Conservation (phyloP, 352 stramenopile genomes). For the Sclerospora graminicola region DNA sequence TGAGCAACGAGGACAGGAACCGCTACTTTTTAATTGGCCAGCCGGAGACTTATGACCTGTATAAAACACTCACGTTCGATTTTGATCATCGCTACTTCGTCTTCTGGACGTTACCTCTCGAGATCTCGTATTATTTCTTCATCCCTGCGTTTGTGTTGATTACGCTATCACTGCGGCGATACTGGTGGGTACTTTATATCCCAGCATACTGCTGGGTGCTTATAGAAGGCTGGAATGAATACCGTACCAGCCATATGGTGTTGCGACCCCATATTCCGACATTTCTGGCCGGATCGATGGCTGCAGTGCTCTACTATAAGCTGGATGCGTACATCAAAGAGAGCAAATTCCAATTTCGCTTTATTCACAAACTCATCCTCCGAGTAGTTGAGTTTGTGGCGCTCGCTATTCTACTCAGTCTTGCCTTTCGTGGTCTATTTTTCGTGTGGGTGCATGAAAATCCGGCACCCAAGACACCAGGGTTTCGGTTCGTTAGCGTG, state of each 20-base stretch:
- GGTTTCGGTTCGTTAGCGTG: slow-evolving; percentile 27
- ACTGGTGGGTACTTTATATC: slow-evolving; percentile 26
- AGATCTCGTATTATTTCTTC: slow-evolving; percentile 46
- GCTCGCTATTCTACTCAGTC: slow-evolving; percentile 22
- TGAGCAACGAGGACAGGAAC: slow-evolving; percentile 18
- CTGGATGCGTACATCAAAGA: slow-evolving; percentile 19
- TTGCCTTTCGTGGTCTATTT: slow-evolving; percentile 22
- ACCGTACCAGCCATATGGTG: slow-evolving; percentile 13
- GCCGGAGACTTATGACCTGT: slow-evolving; percentile 18
- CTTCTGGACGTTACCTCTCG: slow-evolving; percentile 39
- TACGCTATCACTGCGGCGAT: slow-evolving; percentile 11
- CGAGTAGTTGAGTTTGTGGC: slow-evolving; percentile 13
- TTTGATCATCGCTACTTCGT: slow-evolving; percentile 32
- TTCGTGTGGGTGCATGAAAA: slow-evolving; percentile 35
- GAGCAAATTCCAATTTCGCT: slow-evolving; percentile 18
- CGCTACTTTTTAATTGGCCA: slow-evolving; percentile 22
- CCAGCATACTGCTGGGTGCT: slow-evolving; percentile 24
- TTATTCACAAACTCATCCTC: slow-evolving; percentile 9
- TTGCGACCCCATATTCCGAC: slow-evolving; percentile 23
- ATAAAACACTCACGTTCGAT: slow-evolving; percentile 34
- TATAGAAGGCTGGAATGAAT: slow-evolving; percentile 16
- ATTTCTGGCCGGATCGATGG: slow-evolving; percentile 30
- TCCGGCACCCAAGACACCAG: slow-evolving; percentile 8
- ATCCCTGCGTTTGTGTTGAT: slow-evolving; percentile 28
- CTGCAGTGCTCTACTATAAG: slow-evolving; percentile 25